Conservation (phyloP, 345 rosid genomes). For the Toxicodendron radicans region DNA sequence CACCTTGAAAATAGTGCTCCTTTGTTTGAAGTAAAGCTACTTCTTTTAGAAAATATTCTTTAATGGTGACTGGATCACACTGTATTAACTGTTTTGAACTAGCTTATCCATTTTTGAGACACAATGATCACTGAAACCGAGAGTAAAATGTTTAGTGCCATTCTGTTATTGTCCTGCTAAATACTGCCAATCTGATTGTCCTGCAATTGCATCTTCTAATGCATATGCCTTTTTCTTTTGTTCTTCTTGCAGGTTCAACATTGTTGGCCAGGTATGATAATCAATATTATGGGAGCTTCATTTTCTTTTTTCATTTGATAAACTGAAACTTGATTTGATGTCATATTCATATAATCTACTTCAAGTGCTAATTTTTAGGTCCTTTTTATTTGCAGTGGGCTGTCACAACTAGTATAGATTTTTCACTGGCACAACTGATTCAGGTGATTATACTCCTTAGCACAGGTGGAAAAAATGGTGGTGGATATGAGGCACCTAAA, state of each 20-base stretch:
- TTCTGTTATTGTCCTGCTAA: neutral
- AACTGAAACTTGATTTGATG: slow-evolving; percentile 11
- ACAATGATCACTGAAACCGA: neutral
- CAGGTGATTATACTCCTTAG: slow-evolving; percentile 80
- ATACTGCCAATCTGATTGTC: slow-evolving; percentile 1
- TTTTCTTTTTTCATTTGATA: neutral
- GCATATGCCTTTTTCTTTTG: slow-evolving; percentile 8
- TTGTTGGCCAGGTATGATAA: slow-evolving; percentile 79
- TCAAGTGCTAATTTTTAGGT: slow-evolving; percentile 19
- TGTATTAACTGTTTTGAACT: neutral
- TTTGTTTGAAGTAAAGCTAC: neutral
- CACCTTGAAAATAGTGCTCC: neutral
- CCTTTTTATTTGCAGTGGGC: slow-evolving; percentile 78
- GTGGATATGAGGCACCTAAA: slow-evolving; percentile 85
- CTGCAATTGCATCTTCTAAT: slow-evolving; percentile 25
- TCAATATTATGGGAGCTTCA: slow-evolving; percentile 10
- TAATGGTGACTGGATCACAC: neutral
- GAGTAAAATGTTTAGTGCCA: neutral
- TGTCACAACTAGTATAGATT: slow-evolving; percentile 68
- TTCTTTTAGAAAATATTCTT: neutral
- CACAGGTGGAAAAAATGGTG: slow-evolving; percentile 93
- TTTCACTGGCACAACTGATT: slow-evolving; percentile 64
- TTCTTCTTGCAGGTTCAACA: slow-evolving; percentile 81
- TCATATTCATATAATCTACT: slow-evolving; percentile 11
- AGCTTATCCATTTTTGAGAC: neutral